A percentile compares a stretch with the other conserved stretches of the same genome.
These are phyloP conservation scores for Flueggea neowawraea DNA, from an alignment of 441 rosid species.

Conservation along the genomic window DNA sequence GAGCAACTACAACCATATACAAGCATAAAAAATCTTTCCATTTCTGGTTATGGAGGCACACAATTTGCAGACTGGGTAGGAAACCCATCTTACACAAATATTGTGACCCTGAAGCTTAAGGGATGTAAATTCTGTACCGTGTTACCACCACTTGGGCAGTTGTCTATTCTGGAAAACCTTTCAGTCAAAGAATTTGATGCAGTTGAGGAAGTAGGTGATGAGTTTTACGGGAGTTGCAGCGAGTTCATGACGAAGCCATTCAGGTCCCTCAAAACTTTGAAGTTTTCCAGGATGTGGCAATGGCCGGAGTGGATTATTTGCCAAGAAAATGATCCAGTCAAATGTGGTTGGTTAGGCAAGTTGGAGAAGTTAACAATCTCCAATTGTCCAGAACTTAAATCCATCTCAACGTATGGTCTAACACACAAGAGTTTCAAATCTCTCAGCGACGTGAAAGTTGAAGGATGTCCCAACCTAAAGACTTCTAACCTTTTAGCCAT, in stretches of 20 bases:
- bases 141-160: conserved; percentile 24
- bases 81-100: conserved; percentile 6
- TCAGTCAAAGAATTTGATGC: conserved; percentile 10
- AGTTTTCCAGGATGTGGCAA: neutral
- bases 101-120: conserved; percentile 1
- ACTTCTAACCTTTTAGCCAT: no score
- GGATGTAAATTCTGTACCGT: conserved; percentile 12
- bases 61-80: conserved; percentile 22
- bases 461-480: no score
- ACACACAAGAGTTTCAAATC: no score
- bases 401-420: no score
- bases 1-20: conserved; percentile 20
- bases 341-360: neutral
- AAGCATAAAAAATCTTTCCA: conserved; percentile 12
- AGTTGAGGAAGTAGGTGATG: conserved; percentile 12
- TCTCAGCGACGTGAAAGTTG: no score
- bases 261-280: conserved; percentile 2
- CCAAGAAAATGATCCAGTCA: neutral
- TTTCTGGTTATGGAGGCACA: conserved; percentile 2
- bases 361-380: conserved; percentile 2
- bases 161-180: conserved; percentile 13
- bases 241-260: conserved; percentile 2
- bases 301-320: conserved; percentile 7
- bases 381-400: conserved; percentile 4
- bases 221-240: conserved; percentile 7